A percentile compares a stretch with the other conserved stretches of the same genome.
phyloP scores from a whole-genome alignment of 2,329 filamentous ascomycete genomes.

The Colletotrichum abscissum region DNA sequence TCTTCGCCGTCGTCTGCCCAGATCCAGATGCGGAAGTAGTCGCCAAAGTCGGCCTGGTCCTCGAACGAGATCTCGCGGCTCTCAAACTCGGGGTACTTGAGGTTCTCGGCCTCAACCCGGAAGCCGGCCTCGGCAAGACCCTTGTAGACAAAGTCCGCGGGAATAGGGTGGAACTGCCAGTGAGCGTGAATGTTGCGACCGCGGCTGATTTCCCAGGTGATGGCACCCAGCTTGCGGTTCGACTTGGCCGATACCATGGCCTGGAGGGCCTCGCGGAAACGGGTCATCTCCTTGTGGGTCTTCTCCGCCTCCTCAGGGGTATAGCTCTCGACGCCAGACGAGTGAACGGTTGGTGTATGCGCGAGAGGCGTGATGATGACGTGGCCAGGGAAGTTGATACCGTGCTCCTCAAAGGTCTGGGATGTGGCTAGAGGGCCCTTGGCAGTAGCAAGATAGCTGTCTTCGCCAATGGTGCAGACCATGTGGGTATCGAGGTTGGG shows the following conservation, averaged over 20 bases:
- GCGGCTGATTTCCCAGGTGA: conserved; percentile 94
- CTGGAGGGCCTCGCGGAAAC: conserved; percentile 82
- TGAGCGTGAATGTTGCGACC: conserved; percentile 86
- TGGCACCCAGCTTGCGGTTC: conserved; percentile 75
- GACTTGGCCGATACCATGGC: conserved; percentile 75
- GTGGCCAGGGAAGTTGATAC: conserved; percentile 83
- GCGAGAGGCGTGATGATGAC: conserved; percentile 90
- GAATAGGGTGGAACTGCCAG: conserved; percentile 91
- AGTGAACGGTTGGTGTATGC: conserved; percentile 80
- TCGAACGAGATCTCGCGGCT: conserved; percentile 61
- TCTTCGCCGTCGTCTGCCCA: conserved; percentile 72
- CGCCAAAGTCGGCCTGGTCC: conserved; percentile 58
- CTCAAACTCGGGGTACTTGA: conserved; percentile 63
- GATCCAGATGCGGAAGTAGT: conserved; percentile 88
- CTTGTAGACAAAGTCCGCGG: conserved; percentile 72
- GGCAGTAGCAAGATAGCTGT: conserved; percentile 89
- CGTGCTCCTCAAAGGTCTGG: conserved; percentile 72
- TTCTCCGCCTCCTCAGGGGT: conserved; percentile 65
- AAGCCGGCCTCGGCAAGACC: conserved; percentile 90
- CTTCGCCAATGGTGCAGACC: conserved; percentile 87
- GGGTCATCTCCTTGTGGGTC: conserved; percentile 84
- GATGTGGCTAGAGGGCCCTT: conserved; percentile 86
- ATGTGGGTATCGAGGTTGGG: conserved; percentile 86
- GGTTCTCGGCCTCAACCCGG: conserved; percentile 86
- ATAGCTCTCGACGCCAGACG: conserved; percentile 68